A percentile compares a stretch with the other conserved stretches of the same genome.
phyloP scores from a whole-genome alignment of 352 stramenopile genomes.

The Globisporangium megalacanthum region DNA sequence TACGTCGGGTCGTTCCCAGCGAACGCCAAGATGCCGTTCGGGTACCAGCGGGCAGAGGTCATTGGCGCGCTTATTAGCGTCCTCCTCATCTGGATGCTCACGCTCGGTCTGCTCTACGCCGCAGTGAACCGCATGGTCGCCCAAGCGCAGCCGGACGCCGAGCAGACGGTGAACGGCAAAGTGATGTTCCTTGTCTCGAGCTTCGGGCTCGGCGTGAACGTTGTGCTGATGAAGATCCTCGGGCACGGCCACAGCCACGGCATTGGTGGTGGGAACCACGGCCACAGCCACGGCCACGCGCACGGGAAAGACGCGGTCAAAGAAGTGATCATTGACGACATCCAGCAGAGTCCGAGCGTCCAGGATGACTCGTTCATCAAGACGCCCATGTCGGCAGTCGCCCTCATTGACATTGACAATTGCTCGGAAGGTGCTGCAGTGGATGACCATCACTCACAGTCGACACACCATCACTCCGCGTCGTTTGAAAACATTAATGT shows the following conservation, averaged over 20 bases:
- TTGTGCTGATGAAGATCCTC: constrained; percentile 92
- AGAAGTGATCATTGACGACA: constrained; percentile 12
- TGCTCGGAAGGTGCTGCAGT: constrained; percentile 9
- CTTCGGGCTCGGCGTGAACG: constrained; percentile 94
- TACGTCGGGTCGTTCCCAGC: constrained; percentile 58
- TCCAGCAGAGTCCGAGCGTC: constrained; percentile 41
- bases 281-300: constrained; percentile 16
- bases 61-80: constrained; percentile 94
- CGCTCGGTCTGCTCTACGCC: constrained; percentile 86
- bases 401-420: constrained; percentile 50
- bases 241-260: constrained; percentile 57
- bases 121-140: constrained; percentile 85
- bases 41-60: constrained; percentile 95
- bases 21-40: constrained; percentile 86
- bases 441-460: constrained; percentile 9
- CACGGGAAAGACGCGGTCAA: constrained; percentile 18
- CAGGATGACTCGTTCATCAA: constrained; percentile 46
- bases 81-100: constrained; percentile 92
- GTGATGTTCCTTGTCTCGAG: constrained; percentile 94
- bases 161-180: constrained; percentile 86
- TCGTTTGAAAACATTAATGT: constrained; percentile 93
- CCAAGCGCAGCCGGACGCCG: constrained; percentile 27
- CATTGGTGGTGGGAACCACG: constrained; percentile 45
- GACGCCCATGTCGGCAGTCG: constrained; percentile 74
- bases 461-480: constrained; percentile 17